phyloP scores from a whole-genome alignment of 2,329 filamentous ascomycete species.

The Epichloe sp. region DNA sequence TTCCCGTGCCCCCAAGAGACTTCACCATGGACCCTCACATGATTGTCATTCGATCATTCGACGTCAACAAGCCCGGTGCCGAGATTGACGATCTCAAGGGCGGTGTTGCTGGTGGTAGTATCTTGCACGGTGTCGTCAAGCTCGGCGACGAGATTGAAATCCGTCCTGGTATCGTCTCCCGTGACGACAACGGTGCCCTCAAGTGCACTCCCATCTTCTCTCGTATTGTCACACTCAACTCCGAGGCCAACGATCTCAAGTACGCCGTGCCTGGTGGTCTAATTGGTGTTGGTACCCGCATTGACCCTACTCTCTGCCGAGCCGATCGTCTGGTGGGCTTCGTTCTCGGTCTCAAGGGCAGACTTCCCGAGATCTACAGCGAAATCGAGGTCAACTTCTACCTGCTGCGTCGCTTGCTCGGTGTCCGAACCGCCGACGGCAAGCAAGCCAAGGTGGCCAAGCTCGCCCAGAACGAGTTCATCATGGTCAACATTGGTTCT shows the following conservation, averaged over 20 bases:
- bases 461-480: conserved; percentile 93
- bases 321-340: conserved; percentile 97
- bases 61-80: conserved; percentile 98
- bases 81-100: conserved; percentile 98
- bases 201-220: conserved; percentile 97
- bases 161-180: conserved; percentile 92
- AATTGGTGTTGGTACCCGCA: conserved; percentile 94
- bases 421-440: conserved; percentile 94
- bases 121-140: conserved; percentile 93
- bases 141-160: conserved; percentile 98
- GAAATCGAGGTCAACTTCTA: conserved; percentile 99
- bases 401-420: conserved; percentile 81
- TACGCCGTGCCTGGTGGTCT: conserved; percentile 95
- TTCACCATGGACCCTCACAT: conserved; percentile 90
- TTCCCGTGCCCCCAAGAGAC: conserved; percentile 82
- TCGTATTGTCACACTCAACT: conserved; percentile 87
- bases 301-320: conserved; percentile 95
- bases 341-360: conserved; percentile 88
- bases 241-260: conserved; percentile 95
- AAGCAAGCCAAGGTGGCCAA: conserved; percentile 99
- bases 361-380: conserved; percentile 91
- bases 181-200: conserved; percentile 84
- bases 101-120: conserved; percentile 94
- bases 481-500: conserved; percentile 99
- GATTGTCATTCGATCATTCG: conserved; percentile 98